Conservation (phyloP, 2,329 filamentous ascomycete species). For the Cercospora brassicicola region DNA sequence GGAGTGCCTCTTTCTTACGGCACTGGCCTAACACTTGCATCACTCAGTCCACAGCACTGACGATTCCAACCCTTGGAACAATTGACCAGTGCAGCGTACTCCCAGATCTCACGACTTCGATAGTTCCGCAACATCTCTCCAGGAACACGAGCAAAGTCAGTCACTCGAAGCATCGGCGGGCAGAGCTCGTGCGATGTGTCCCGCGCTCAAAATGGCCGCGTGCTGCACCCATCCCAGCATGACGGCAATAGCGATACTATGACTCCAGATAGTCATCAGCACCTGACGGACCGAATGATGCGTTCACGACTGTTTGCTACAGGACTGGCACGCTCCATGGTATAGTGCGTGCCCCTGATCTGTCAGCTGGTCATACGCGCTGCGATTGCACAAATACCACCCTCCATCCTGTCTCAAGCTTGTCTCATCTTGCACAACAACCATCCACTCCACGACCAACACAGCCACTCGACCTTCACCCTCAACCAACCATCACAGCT, state of each 20-base stretch:
- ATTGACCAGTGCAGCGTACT: not conserved
- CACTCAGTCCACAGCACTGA: not conserved
- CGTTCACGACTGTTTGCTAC: constrained; percentile 20
- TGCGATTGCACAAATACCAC: not conserved
- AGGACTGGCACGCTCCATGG: not conserved
- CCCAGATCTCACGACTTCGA: not conserved
- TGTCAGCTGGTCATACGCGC: not conserved
- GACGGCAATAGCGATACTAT: not conserved
- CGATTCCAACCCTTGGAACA: not conserved
- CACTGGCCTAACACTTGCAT: not conserved
- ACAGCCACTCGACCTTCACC: not conserved
- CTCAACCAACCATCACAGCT: constrained; percentile 1
- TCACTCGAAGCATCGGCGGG: not conserved
- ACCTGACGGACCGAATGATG: not conserved
- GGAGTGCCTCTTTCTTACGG: not conserved
- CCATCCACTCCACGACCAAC: constrained; percentile 1
- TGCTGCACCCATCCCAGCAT: not conserved
- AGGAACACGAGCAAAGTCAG: not conserved
- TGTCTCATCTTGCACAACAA: constrained; percentile 1
- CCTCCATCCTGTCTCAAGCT: not conserved
- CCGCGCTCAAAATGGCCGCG: not conserved
- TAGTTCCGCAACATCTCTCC: not conserved
- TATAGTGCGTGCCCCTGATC: not conserved
- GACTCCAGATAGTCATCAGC: not conserved
- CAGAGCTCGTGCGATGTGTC: not conserved